Base-by-base conservation (phyloP, 1,139 yeast genomes). In the Yamadazyma conglobata region DNA sequence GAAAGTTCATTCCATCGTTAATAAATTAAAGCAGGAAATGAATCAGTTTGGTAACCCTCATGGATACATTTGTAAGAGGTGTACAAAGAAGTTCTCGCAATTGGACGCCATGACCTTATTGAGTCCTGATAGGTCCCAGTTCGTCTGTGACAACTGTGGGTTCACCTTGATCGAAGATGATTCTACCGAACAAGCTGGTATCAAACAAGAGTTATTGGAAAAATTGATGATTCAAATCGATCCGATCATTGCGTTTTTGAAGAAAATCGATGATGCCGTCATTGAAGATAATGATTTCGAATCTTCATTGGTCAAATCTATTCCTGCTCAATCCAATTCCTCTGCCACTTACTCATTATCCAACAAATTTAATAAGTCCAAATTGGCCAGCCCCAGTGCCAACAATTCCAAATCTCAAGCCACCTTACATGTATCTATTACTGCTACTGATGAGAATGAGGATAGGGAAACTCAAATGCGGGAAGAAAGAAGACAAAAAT, bases 251-350 rank as follows among this genome's bases (percentile, higher is more conserved):
- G 79, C 79, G 35, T 81, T 81, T 44, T 64, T 91, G 53, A 85
- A 86, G 56, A 79, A 78, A 48, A 85, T 91, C 33, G 99, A 91
- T 58, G 95, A 87, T 47, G 70, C 81, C 27, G 72, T 77, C 39
- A 77, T 91, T 31, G 91, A 88, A 36, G 98, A 91, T 53, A 87
- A 88, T 59, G 80, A 85, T 35, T 88, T 87, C 54, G 96, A 88
- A 55, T 60, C 78, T 15, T 82, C 95, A 4, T 64, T 87, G 50
- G 77, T 84, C 23, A 79, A 75, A 56, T 77, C 93, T 31, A 73
- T 88, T 24, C 96, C 96, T 4, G 93, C 94, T 3, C 88, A 79
- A 52, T 74, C 85, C n/a, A 62, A 72, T 28, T 66, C 84, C 4
- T 58, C 71, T 17, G 86, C 87, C 0, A 66, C 79, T 13, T 82